Evolutionary conservation across 306 rosid species (phyloP).

Genomic region (Quercus berberidifolia): DNA sequence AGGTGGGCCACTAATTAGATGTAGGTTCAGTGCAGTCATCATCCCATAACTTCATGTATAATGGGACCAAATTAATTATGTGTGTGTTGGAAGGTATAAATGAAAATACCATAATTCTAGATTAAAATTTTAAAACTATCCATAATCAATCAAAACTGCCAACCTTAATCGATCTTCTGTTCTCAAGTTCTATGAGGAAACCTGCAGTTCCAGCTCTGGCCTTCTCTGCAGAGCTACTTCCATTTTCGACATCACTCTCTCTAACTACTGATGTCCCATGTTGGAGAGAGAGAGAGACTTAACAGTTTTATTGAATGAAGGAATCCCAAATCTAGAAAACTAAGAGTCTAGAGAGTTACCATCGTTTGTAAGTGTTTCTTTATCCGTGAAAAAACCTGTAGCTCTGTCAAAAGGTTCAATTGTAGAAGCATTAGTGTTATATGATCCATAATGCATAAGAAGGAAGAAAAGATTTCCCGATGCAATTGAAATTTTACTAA

Average conservation of each 20-base stretch:
- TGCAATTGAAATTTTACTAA: background rate
- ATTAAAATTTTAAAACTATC: too few species aligned
- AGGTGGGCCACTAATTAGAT: background rate
- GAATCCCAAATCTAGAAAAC: background rate
- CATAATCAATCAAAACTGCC: constrained; percentile 1
- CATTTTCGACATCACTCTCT: constrained; percentile 41
- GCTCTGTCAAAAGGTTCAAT: constrained; percentile 29
- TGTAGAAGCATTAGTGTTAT: constrained; percentile 13
- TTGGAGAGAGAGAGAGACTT: background rate
- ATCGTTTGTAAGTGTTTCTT: constrained; percentile 18
- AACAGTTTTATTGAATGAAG: constrained; percentile 1
- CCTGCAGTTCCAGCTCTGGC: constrained; percentile 73
- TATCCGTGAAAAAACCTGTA: constrained; percentile 11
- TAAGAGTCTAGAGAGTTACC: constrained; percentile 28
- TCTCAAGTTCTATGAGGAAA: constrained; percentile 73
- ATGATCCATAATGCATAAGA: background rate
- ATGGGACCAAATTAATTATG: background rate
- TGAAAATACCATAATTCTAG: background rate
- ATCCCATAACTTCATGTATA: background rate
- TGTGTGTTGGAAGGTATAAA: background rate
- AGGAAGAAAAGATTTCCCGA: background rate
- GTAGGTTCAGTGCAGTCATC: background rate
- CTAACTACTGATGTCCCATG: constrained; percentile 28
- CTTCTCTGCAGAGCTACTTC: constrained; percentile 26
- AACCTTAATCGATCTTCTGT: constrained; percentile 77